Conservation (phyloP, 306 rosid genomes). For the Vigna unguiculata region DNA sequence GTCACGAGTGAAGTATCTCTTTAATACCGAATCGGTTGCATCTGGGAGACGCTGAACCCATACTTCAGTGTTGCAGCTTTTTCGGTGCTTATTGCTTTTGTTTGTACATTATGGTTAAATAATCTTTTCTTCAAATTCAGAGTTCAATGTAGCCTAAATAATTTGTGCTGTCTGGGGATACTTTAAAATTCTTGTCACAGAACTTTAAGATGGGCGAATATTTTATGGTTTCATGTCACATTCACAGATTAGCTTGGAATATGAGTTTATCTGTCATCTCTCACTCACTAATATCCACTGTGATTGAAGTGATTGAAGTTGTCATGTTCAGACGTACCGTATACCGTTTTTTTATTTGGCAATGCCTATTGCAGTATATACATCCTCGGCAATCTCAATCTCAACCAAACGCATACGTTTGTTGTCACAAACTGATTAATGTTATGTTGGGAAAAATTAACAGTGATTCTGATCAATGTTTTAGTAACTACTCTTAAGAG, state of each 20-base stretch:
- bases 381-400: neutral
- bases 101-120: constrained; percentile 41
- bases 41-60: constrained; percentile 69
- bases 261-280: constrained; percentile 27
- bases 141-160: constrained; percentile 44
- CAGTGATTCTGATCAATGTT: too few species aligned
- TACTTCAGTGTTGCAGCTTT: constrained; percentile 11
- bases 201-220: constrained; percentile 29
- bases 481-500: too few species aligned
- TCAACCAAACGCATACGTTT: neutral
- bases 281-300: neutral
- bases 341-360: neutral
- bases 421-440: too few species aligned
- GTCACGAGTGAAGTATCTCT: constrained; percentile 89
- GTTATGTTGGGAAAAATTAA: neutral
- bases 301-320: constrained; percentile 15
- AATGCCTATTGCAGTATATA: neutral
- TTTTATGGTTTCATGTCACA: constrained; percentile 34
- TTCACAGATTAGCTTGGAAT: constrained; percentile 29
- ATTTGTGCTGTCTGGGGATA: constrained; percentile 30
- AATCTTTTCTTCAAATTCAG: constrained; percentile 30
- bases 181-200: constrained; percentile 31
- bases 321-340: neutral
- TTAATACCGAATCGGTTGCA: constrained; percentile 88
- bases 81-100: constrained; percentile 34